Base-by-base conservation (phyloP, 768 basidiomycete species). In the Kondoa malvinella region DNA sequence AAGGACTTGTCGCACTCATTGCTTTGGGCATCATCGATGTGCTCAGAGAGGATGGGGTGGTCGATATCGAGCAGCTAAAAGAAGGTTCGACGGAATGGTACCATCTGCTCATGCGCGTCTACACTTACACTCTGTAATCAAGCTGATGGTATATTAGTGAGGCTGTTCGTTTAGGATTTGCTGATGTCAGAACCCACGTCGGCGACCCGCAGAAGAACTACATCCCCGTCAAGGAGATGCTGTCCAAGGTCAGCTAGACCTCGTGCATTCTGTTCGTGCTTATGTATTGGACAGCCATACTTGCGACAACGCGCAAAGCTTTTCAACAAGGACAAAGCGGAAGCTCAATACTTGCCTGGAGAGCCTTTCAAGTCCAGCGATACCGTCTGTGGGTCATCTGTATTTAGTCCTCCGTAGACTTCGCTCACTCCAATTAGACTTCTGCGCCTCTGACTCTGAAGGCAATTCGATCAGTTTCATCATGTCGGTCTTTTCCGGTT, bases 1-100 rank as follows among this genome's bases (percentile, higher is more conserved):
- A 96, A 83, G 94, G 92, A n/a, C 83, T 99, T 56, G 94, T 92
- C 2, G 89, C 95, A 0, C 81, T 97, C 4, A 79, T 99, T 32
- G 90, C 92, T 15, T 82, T 97, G 26, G 95, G 95, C 1, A 89
- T 99, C 68, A 79, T 99, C 62, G 94, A 97, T 72, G 84, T 81
- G 30, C 81, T 96, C 17, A 87, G 94, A 77, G 83, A 86, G 74
- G 84, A 85, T 0, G 83, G 84, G 64, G 82, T 84, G 60, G 81
- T 81, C 67, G 82, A 89, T 15, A 77, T 96, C 3, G 76, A 84
- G 26, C 84, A 90, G 69, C 81, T 90, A 80, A 87, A 91, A 66
- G 91, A 95, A 77, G 95, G 95, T 74, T 92, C 90, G 0, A 80
- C 86, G 0, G 85, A 87, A 71, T 99, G 95, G 76, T 80, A 94